Base-by-base conservation (phyloP, 768 basidiomycete genomes). In the Vararia minispora region DNA sequence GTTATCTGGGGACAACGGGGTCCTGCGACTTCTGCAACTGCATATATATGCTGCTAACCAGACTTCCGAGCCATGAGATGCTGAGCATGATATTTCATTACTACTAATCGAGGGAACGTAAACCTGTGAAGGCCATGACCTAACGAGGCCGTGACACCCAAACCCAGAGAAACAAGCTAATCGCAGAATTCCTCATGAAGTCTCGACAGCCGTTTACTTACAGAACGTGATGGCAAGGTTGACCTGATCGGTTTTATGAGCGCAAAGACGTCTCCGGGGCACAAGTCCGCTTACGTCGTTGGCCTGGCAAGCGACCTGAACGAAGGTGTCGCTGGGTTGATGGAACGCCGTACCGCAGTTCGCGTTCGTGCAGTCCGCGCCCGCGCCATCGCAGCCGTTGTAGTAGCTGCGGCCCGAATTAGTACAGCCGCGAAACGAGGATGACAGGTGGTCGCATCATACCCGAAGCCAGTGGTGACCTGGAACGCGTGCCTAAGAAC, bases 311-410 rank as follows among this genome's bases (percentile, higher is more conserved):
- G 54, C 57, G 14, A 64, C 63, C 49, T 66, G 66, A 11, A 61
- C 63, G 13, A 24, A 28, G 12, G 53, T 64, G 35, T 68, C 60
- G 29, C 42, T 48, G 6, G 65, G 48, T 7, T 49, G 24, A 33
- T 52, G 54, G 57, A 68, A 68, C 1, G 65, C 68, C 3, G 52
- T 54, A 22, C 44, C 39, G 50, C 67, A 68, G 43, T 47, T 48
- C 8, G 58, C 39, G 17, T 50, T 46, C 21, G 44, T 57, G 66
- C 69, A 71, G 44, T 60, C 53, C n/a, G 61, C 56, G 1, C 69
- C 69, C 13, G 52, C 45, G 29, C 63, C 62, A 33, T 66, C 54
- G 35, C 67, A 69, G 7, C 66, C 66, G 39, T 61, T 52, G 50
- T 49, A 65, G 50, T 64, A 69, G 13, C 66, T 65, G 30, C 12